Base-by-base conservation (phyloP, 1,139 yeast genomes). In the Magnusiomyces fungicola region DNA sequence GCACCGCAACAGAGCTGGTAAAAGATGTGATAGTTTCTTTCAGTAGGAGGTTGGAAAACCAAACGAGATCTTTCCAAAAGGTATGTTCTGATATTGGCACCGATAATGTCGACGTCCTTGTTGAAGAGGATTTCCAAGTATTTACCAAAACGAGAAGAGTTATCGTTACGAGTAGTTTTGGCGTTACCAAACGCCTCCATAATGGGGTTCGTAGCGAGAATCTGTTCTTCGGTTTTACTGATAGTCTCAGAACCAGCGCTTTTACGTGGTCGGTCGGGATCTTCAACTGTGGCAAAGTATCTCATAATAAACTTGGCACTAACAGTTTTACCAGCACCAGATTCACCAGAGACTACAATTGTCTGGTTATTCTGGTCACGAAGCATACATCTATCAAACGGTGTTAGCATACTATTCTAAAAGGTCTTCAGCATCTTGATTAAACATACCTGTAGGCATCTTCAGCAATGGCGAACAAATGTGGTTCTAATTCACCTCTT, bases 171-270 rank as follows among this genome's bases (percentile, higher is more conserved):
- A 2, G 96, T 89, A 3, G 98, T 92, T 67, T 92, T 92, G 14
- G 98, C 97, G 66, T 92, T 92, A 75, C 98, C 98, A 67, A 92
- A 92, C 1, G 97, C 95, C 70, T 92, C 98, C 94, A 92, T 89
- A 59, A 92, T 92, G 4, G 98, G 98, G 65, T 92, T 92, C 0
- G 98, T 92, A 18, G 98, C 98, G 63, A 92, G 75, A 51, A 92
- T 94, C 69, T 87, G 96, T 64, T 87, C 84, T 69, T 92, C 98
- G 29, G 94, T 94, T 53, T 84, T 86, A 43, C 95, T 83, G 83
- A 92, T 83, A 58, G 88, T 94, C 45, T 81, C 78, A 53, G 71
- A 72, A 23, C 45, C 49, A 12, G 54, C 48, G 34, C 49, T 51
- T 47, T 58, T 56, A 39, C 64, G 57, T 1, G 67, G 68, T 58